A percentile compares a stretch with the other conserved stretches of the same genome.
phyloP scores from a whole-genome alignment of 1,139 yeast genomes.

The Geotrichum phurueaensis region DNA sequence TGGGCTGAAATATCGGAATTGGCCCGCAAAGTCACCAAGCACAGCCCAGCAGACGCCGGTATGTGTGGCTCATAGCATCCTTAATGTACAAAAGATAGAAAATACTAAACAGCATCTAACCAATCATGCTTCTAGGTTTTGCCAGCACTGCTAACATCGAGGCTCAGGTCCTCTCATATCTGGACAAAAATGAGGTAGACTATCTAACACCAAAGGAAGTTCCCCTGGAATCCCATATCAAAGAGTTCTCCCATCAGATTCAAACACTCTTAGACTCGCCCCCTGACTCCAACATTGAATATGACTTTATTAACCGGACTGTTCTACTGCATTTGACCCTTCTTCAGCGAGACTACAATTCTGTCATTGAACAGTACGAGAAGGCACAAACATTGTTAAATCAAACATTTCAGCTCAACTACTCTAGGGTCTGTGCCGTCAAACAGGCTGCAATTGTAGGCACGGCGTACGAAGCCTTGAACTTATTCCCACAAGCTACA shows the following conservation, averaged over 20 bases:
- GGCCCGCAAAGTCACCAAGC: conserved; percentile 23
- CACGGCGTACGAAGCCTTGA: conserved; percentile 25
- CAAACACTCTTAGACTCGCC: not conserved
- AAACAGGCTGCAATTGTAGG: conserved; percentile 29
- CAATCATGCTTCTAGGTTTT: conserved; percentile 8
- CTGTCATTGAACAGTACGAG: conserved; percentile 18
- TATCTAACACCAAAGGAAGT: conserved; percentile 11
- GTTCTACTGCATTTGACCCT: conserved; percentile 24
- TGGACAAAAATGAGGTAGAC: conserved; percentile 5
- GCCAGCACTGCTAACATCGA: conserved; percentile 14
- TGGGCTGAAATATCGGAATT: conserved; percentile 26
- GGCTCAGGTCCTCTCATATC: conserved; percentile 3
- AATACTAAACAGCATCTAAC: not conserved
- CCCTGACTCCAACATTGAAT: conserved; percentile 14
- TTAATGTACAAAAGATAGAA: not conserved
- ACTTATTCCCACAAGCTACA: conserved; percentile 25
- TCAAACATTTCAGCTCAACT: conserved; percentile 12
- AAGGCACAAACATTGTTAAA: not conserved
- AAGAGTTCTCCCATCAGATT: conserved; percentile 3
- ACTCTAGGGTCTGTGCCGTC: conserved; percentile 23
- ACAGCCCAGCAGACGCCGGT: conserved; percentile 18
- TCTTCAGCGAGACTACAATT: conserved; percentile 19
- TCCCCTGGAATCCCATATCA: conserved; percentile 2
- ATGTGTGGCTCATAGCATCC: not conserved
- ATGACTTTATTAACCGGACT: conserved; percentile 21